Evolutionary conservation across 2,329 filamentous ascomycete genomes (phyloP).

Genomic region (Venturia effusa): DNA sequence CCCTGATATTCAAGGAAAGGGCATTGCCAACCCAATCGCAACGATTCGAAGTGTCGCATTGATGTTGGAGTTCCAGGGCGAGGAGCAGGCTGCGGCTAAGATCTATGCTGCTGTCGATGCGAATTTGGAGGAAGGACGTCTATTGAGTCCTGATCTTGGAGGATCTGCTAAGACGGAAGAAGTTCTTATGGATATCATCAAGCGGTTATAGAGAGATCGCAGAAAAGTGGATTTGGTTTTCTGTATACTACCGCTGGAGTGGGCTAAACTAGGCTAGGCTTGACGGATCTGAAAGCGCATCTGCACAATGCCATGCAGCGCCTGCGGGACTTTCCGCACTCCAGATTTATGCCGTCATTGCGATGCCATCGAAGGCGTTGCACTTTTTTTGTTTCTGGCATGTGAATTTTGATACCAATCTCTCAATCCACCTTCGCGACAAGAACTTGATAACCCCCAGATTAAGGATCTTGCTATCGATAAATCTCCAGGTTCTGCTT

Average conservation of each 20-base stretch:
- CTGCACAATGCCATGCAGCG: background rate
- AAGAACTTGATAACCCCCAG: too few relatives aligned
- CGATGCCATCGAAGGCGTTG: background rate
- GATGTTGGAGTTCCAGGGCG: slow-evolving; percentile 92
- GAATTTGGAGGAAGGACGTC: slow-evolving; percentile 71
- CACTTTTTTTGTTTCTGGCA: background rate
- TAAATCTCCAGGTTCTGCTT: background rate
- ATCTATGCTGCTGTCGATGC: slow-evolving; percentile 90
- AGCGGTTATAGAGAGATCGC: slow-evolving; percentile 48
- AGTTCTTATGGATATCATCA: slow-evolving; percentile 79
- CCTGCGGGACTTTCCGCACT: background rate
- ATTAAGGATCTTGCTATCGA: background rate
- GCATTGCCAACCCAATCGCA: slow-evolving; percentile 92
- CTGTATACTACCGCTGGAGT: background rate
- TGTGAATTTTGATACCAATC: background rate
- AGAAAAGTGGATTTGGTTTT: background rate
- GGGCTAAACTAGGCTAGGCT: background rate
- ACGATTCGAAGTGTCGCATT: slow-evolving; percentile 82
- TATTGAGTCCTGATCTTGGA: slow-evolving; percentile 82
- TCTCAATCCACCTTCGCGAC: background rate
- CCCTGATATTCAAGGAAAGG: slow-evolving; percentile 86
- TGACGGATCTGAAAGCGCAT: background rate
- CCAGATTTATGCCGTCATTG: background rate
- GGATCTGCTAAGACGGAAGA: slow-evolving; percentile 77
- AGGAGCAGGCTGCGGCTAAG: slow-evolving; percentile 73